Conservation (phyloP, 257 asterid species). For the Solanum raphanifolium region DNA sequence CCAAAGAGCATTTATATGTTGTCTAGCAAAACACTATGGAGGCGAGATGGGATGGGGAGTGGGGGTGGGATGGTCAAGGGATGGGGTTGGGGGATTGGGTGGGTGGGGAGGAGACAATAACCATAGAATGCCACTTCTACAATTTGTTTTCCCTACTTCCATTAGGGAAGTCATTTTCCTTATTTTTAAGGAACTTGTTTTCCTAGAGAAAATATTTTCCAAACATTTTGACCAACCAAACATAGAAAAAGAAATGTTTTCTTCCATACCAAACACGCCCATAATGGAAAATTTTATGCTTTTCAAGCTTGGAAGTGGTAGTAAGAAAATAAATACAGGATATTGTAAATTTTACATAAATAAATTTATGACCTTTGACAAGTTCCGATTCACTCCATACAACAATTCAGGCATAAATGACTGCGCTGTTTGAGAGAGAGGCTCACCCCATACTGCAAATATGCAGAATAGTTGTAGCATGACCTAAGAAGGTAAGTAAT, state of each 20-base stretch:
- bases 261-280: not conserved
- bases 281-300: not conserved
- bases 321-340: not conserved
- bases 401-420: slow-evolving; percentile 89
- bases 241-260: not conserved
- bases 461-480: slow-evolving; percentile 77
- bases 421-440: slow-evolving; percentile 96
- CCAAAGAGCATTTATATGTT: not conserved
- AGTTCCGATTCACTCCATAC: slow-evolving; percentile 70
- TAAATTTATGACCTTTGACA: slow-evolving; percentile 50
- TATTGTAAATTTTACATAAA: not conserved
- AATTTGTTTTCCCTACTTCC: not conserved
- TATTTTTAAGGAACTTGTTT: not conserved
- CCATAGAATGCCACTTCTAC: not conserved
- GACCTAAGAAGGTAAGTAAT: slow-evolving; percentile 39
- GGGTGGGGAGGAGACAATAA: not conserved
- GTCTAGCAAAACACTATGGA: not conserved
- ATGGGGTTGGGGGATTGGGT: not conserved
- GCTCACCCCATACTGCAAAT: slow-evolving; percentile 89
- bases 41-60: not conserved
- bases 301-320: not conserved
- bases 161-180: not conserved
- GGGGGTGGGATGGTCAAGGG: not conserved
- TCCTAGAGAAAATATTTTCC: not conserved
- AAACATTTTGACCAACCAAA: not conserved